phyloP scores from a whole-genome alignment of 2,329 filamentous ascomycete species.

The Diplodia seriata region DNA sequence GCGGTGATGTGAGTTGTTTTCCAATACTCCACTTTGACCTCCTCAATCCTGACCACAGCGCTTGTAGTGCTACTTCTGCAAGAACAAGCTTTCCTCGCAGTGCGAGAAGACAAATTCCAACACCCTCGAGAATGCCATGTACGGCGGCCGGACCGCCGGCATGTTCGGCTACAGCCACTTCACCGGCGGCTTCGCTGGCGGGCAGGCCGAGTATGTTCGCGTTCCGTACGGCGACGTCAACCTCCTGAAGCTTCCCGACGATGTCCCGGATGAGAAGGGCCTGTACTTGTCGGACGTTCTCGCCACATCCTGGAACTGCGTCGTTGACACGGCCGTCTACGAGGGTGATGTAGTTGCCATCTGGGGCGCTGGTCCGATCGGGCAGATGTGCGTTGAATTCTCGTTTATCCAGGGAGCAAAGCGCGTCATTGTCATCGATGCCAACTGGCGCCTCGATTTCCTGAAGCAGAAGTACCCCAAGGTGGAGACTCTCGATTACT shows the following conservation, averaged over 20 bases:
- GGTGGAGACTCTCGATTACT: constrained; percentile 73
- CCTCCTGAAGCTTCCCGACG: constrained; percentile 76
- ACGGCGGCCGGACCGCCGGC: constrained; percentile 76
- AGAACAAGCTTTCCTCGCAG: constrained; percentile 77
- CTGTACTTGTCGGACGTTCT: constrained; percentile 84
- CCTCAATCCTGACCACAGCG: constrained; percentile 35
- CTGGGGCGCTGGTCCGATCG: constrained; percentile 87
- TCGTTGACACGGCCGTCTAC: constrained; percentile 84
- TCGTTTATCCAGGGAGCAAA: constrained; percentile 74
- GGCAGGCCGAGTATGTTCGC: constrained; percentile 85
- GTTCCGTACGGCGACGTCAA: constrained; percentile 84
- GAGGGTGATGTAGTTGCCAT: constrained; percentile 78
- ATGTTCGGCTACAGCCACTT: constrained; percentile 70
- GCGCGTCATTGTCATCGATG: constrained; percentile 79
- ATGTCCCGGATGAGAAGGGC: constrained; percentile 82
- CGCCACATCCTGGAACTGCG: constrained; percentile 78
- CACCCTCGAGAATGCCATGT: constrained; percentile 74
- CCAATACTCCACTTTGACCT: not conserved
- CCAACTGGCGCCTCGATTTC: constrained; percentile 71
- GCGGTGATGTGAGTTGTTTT: constrained; percentile 45
- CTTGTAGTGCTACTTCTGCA: constrained; percentile 74
- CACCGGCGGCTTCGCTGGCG: constrained; percentile 85
- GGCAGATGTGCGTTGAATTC: constrained; percentile 76
- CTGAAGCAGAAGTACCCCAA: constrained; percentile 69
- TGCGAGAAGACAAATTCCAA: constrained; percentile 83